Evolutionary conservation across 345 rosid species (phyloP).

Genomic region (Populus pruinosa): DNA sequence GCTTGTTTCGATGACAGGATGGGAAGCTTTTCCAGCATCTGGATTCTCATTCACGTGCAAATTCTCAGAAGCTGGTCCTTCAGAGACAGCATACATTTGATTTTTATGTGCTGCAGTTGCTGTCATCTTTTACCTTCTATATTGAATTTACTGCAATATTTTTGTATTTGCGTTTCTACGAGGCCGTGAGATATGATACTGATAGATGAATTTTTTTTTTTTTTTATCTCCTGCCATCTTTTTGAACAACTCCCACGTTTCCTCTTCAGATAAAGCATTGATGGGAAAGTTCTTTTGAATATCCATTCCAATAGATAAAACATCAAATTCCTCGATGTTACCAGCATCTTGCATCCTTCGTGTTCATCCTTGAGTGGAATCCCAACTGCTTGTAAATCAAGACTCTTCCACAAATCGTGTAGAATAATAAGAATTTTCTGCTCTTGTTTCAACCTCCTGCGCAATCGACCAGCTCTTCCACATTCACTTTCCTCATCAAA

Average conservation of each 20-base stretch:
- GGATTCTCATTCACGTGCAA: neutral
- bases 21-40: neutral
- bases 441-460: neutral
- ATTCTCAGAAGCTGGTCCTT: neutral
- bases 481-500: neutral
- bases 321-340: constrained; percentile 21
- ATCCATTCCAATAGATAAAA: constrained; percentile 17
- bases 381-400: constrained; percentile 27
- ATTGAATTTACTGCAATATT: too few relatives aligned
- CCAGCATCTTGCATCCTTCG: constrained; percentile 24
- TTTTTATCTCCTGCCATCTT: constrained; percentile 1
- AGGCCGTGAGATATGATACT: too few relatives aligned
- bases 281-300: neutral
- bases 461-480: neutral
- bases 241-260: constrained; percentile 31
- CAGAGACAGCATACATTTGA: neutral
- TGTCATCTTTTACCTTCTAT: too few relatives aligned
- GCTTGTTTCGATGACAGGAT: neutral
- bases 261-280: constrained; percentile 6
- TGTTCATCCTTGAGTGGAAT: constrained; percentile 21
- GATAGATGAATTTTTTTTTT: too few relatives aligned
- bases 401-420: constrained; percentile 29
- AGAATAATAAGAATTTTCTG: constrained; percentile 24
- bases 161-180: too few relatives aligned
- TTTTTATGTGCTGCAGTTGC: neutral